Percentiles rank a stretch among this genome's conserved stretches.
These are phyloP conservation scores for Myriosclerotinia duriaeana DNA, from an alignment of 2,329 filamentous ascomycete species.

Conservation along the genomic window DNA sequence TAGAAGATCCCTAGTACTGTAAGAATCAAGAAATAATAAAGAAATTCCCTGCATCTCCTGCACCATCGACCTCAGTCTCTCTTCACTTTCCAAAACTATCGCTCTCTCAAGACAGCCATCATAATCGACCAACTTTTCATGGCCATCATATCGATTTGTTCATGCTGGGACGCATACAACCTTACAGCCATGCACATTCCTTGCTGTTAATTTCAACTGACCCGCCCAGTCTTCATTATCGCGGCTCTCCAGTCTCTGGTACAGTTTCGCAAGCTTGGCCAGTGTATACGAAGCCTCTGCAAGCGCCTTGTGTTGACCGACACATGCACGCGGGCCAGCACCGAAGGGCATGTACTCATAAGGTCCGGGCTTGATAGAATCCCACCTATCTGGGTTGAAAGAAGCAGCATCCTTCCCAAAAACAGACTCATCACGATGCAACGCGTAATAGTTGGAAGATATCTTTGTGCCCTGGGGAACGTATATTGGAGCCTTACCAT, in stretches of 20 bases:
- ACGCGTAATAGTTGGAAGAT: conserved; percentile 14
- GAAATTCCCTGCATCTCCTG: too few species aligned
- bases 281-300: conserved; percentile 28
- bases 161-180: background rate
- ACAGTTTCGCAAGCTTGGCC: conserved; percentile 24
- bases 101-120: too few species aligned
- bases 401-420: conserved; percentile 69
- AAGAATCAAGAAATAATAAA: too few species aligned
- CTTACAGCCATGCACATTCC: conserved; percentile 23
- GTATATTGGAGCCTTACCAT: conserved; percentile 27
- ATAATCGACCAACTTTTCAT: too few species aligned
- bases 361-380: conserved; percentile 61
- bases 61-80: too few species aligned
- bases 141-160: too few species aligned
- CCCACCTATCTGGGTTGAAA: conserved; percentile 74
- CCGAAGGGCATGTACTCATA: conserved; percentile 67
- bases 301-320: conserved; percentile 49
- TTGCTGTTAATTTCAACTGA: conserved; percentile 19
- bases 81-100: too few species aligned
- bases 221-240: conserved; percentile 21
- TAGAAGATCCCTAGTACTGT: too few species aligned
- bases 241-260: conserved; percentile 23
- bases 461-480: conserved; percentile 23
- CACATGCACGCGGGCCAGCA: conserved; percentile 64
- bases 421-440: conserved; percentile 40